These are phyloP conservation scores for Boletus rubescentipes DNA, from an alignment of 768 basidiomycete species.

Conservation along the genomic window DNA sequence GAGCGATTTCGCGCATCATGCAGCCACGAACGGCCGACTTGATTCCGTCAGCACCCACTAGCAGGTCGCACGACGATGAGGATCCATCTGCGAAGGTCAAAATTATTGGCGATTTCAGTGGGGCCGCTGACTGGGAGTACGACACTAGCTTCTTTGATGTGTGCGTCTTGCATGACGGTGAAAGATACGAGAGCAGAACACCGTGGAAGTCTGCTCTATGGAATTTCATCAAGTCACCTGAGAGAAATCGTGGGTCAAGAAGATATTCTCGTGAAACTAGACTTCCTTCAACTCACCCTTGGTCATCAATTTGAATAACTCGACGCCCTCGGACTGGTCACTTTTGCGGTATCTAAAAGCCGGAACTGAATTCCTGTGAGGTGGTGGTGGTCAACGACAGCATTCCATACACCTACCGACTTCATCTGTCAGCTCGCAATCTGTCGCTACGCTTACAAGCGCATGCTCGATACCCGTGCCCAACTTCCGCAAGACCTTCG, in stretches of 20 bases:
- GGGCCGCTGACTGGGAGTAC: constrained; percentile 48
- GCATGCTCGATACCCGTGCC: constrained; percentile 17
- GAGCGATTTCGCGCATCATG: constrained; percentile 35
- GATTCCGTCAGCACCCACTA: constrained; percentile 70
- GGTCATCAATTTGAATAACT: constrained; percentile 52
- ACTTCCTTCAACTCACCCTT: constrained; percentile 42
- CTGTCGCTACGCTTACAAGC: constrained; percentile 19
- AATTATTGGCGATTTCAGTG: constrained; percentile 31
- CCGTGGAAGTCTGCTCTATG: constrained; percentile 70
- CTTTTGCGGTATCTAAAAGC: constrained; percentile 59
- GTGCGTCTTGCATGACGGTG: constrained; percentile 44
- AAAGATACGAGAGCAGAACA: constrained; percentile 51
- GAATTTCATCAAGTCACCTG: constrained; percentile 52
- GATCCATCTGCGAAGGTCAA: constrained; percentile 65
- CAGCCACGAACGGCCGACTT: constrained; percentile 47
- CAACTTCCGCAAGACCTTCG: constrained; percentile 25
- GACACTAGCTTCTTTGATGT: constrained; percentile 60
- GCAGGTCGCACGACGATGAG: constrained; percentile 57
- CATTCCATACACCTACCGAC: constrained; percentile 14
- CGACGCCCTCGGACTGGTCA: constrained; percentile 54
- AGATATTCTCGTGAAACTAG: background rate
- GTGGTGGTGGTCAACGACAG: background rate
- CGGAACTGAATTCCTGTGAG: constrained; percentile 39
- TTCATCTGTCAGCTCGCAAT: constrained; percentile 21
- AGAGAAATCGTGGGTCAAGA: constrained; percentile 4